Conservation (phyloP, 495 filamentous ascomycete species). For the Chlorociboria aeruginascens region DNA sequence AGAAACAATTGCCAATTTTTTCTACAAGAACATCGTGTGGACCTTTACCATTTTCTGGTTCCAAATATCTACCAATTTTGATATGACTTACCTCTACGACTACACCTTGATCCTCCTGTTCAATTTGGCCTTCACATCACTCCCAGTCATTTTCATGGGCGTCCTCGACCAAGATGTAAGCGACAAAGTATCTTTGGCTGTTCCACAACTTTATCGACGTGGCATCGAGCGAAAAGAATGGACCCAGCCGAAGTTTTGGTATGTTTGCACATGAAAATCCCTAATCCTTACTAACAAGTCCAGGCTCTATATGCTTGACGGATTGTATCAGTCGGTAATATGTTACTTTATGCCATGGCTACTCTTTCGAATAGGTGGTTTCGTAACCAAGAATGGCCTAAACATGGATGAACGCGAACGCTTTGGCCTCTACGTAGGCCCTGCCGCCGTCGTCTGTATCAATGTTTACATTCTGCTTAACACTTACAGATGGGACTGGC, state of each 20-base stretch:
- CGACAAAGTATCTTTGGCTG: constrained; percentile 84
- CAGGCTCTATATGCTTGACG: constrained; percentile 92
- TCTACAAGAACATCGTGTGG: constrained; percentile 99
- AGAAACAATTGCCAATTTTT: constrained; percentile 97
- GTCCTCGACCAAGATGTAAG: constrained; percentile 96
- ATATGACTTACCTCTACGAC: constrained; percentile 92
- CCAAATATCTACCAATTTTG: constrained; percentile 89
- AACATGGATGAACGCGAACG: constrained; percentile 64
- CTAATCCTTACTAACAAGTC: constrained; percentile 21
- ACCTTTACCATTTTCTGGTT: constrained; percentile 97
- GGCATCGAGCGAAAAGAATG: constrained; percentile 96
- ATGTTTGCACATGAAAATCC: constrained; percentile 17
- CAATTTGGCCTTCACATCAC: constrained; percentile 93
- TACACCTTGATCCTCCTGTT: constrained; percentile 95
- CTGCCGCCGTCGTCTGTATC: constrained; percentile 69
- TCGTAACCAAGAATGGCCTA: constrained; percentile 54
- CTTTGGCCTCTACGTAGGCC: constrained; percentile 72
- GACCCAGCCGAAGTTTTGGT: constrained; percentile 97
- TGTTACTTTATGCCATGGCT: constrained; percentile 88
- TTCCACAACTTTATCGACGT: constrained; percentile 89
- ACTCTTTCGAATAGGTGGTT: constrained; percentile 54
- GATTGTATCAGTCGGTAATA: constrained; percentile 86
- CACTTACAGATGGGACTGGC: constrained; percentile 95
- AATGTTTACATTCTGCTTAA: constrained; percentile 94
- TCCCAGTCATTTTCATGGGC: constrained; percentile 92